Conservation (phyloP, 2,329 filamentous ascomycete species). For the Uncinocarpus reesii region DNA sequence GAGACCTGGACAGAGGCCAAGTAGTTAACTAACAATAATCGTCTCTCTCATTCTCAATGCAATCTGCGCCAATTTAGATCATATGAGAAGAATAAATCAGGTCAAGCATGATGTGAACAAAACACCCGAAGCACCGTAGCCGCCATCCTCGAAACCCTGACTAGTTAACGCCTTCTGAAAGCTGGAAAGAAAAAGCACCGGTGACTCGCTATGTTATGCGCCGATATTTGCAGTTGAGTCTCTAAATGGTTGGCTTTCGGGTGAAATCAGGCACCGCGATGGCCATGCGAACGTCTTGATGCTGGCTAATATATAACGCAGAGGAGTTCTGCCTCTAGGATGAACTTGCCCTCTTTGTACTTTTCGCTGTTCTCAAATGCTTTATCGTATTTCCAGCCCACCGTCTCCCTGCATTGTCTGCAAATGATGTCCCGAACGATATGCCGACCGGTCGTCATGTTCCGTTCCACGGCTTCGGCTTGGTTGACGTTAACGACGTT, state of each 20-base stretch:
- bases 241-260: background rate
- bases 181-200: background rate
- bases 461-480: slow-evolving; percentile 77
- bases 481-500: slow-evolving; percentile 81
- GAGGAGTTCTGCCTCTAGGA: slow-evolving; percentile 85
- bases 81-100: background rate
- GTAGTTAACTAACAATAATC: background rate
- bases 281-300: background rate
- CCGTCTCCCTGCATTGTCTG: slow-evolving; percentile 79
- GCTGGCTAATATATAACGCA: slow-evolving; percentile 57
- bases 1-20: background rate
- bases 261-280: background rate
- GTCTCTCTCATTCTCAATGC: background rate
- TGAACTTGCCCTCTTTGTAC: slow-evolving; percentile 98
- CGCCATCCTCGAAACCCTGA: background rate
- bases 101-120: background rate
- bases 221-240: background rate
- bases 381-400: slow-evolving; percentile 99
- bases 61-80: background rate
- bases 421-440: slow-evolving; percentile 89
- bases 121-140: slow-evolving; percentile 5
- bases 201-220: background rate
- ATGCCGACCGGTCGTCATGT: slow-evolving; percentile 95
- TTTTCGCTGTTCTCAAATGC: slow-evolving; percentile 86
- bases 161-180: slow-evolving; percentile 1